Evolutionary conservation across 306 rosid genomes (phyloP).

Genomic region (Quercus alba): DNA sequence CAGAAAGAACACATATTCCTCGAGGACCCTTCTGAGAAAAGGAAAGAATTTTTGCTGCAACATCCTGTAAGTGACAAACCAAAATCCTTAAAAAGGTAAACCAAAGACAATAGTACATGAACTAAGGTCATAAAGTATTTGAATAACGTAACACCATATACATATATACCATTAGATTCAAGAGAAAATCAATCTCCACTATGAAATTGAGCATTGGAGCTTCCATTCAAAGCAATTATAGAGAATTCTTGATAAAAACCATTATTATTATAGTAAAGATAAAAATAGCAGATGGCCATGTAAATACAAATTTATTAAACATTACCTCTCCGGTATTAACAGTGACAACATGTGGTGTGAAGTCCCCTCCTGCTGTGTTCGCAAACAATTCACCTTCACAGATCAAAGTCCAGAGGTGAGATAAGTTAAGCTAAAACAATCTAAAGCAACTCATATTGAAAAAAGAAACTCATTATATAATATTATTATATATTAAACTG

Average conservation of each 20-base stretch:
- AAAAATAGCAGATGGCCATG: neutral
- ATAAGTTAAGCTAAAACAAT: neutral
- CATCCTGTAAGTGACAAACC: constrained; percentile 55
- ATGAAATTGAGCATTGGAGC: too few species aligned
- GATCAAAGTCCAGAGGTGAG: constrained; percentile 28
- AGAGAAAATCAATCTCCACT: too few species aligned
- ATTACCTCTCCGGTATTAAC: constrained; percentile 75
- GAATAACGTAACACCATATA: neutral
- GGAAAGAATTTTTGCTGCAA: constrained; percentile 64
- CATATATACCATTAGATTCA: neutral
- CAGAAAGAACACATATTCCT: constrained; percentile 72
- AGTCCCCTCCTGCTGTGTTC: constrained; percentile 56
- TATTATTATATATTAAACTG: too few species aligned
- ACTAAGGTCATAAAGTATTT: neutral
- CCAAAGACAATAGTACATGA: constrained; percentile 18
- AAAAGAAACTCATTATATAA: neutral
- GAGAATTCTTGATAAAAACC: too few species aligned
- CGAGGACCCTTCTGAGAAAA: constrained; percentile 64
- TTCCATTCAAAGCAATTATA: too few species aligned
- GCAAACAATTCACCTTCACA: constrained; percentile 61
- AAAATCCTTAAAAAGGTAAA: constrained; percentile 15
- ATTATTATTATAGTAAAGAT: neutral
- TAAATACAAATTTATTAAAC: neutral
- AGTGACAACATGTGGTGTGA: constrained; percentile 67
- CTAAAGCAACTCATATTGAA: neutral